These are phyloP conservation scores for Sordaria brevicollis DNA, from an alignment of 495 filamentous ascomycete species.

Conservation along the genomic window DNA sequence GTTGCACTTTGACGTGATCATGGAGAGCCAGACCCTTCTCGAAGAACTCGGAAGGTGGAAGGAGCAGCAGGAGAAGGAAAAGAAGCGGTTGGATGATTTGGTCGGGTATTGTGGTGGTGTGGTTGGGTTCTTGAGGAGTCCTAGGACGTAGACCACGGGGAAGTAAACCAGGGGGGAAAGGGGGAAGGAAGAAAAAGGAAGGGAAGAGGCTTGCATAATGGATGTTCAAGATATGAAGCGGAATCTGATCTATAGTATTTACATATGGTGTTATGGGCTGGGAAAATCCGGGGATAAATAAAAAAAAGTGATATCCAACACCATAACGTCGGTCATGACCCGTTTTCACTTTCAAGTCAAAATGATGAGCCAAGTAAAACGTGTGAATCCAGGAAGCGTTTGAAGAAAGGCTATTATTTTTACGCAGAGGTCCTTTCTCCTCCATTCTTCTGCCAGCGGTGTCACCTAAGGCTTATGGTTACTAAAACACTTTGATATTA, in stretches of 20 bases:
- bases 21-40: slow-evolving; percentile 30
- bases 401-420: no score
- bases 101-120: slow-evolving; percentile 84
- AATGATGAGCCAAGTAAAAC: background rate
- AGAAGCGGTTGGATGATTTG: slow-evolving; percentile 57
- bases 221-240: background rate
- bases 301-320: no score
- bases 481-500: no score
- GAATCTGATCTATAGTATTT: background rate
- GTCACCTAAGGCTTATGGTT: no score
- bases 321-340: background rate
- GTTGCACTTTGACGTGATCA: slow-evolving; percentile 50
- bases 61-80: slow-evolving; percentile 54
- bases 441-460: no score
- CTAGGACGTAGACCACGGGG: slow-evolving; percentile 28
- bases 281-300: background rate
- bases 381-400: no score
- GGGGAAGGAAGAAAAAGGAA: background rate
- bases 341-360: background rate
- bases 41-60: slow-evolving; percentile 53
- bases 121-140: slow-evolving; percentile 74
- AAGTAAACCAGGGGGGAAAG: background rate
- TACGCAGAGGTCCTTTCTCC: no score
- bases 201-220: background rate
- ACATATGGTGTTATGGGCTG: background rate